These are phyloP conservation scores for Aspergillus sp. DNA, from an alignment of 2,329 filamentous ascomycete species.

Conservation along the genomic window DNA sequence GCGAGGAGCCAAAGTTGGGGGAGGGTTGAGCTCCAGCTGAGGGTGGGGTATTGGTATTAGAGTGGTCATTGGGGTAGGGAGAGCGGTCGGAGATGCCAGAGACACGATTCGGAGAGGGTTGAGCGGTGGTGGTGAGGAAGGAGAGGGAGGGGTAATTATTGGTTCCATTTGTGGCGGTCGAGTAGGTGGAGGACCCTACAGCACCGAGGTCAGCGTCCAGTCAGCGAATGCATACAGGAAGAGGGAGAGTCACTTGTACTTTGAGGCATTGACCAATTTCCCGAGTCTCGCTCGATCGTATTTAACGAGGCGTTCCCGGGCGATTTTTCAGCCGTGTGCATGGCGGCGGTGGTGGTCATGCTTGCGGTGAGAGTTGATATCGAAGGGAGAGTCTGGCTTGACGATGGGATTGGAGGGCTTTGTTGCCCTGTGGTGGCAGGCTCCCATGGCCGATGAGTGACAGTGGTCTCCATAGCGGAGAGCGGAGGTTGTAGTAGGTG, in stretches of 20 bases:
- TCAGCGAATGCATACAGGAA: conserved; percentile 3
- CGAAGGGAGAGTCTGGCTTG: conserved; percentile 41
- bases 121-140: conserved; percentile 40
- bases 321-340: conserved; percentile 35
- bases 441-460: conserved; percentile 43
- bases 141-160: conserved; percentile 40
- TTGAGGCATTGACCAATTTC: conserved; percentile 56
- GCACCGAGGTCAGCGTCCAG: conserved; percentile 17
- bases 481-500: background rate
- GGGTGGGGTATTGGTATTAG: conserved; percentile 24
- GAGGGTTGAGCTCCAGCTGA: conserved; percentile 36
- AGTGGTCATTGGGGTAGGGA: conserved; percentile 37
- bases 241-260: conserved; percentile 47
- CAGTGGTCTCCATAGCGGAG: conserved; percentile 34
- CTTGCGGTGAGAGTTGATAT: conserved; percentile 45
- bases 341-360: conserved; percentile 26
- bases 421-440: conserved; percentile 30
- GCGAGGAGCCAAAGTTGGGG: conserved; percentile 33
- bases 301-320: conserved; percentile 39
- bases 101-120: conserved; percentile 41
- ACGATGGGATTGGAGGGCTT: conserved; percentile 23
- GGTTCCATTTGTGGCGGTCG: conserved; percentile 41
- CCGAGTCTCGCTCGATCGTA: conserved; percentile 51
- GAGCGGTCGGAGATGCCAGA: conserved; percentile 37
- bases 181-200: conserved; percentile 45